These are phyloP conservation scores for Pythium scleroteichum DNA, from an alignment of 352 stramenopile species.

Conservation along the genomic window DNA sequence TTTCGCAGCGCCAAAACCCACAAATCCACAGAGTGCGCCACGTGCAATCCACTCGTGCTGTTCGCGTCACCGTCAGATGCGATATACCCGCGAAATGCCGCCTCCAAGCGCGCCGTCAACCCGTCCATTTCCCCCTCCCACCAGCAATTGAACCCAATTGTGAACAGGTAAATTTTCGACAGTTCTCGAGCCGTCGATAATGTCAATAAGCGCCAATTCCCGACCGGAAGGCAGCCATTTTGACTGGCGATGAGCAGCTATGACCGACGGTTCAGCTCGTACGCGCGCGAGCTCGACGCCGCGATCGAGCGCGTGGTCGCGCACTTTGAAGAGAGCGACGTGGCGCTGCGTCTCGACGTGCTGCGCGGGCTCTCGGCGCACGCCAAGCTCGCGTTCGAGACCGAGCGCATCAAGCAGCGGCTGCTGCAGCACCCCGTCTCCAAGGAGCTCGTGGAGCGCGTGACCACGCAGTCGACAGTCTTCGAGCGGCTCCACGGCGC, in stretches of 20 bases:
- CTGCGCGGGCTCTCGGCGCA: conserved; percentile 59
- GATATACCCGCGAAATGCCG: conserved; percentile 6
- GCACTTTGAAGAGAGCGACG: conserved; percentile 70
- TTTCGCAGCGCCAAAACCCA: conserved; percentile 24
- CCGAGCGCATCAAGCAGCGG: conserved; percentile 58
- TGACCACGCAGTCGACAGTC: conserved; percentile 45
- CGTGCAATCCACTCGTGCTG: neutral
- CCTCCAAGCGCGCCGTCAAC: conserved; percentile 3
- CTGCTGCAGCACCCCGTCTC: conserved; percentile 59
- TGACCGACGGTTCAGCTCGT: conserved; percentile 61
- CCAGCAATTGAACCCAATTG: no score
- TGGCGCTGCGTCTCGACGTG: conserved; percentile 68
- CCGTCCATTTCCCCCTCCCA: conserved; percentile 10
- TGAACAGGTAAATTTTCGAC: no score
- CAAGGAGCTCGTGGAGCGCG: conserved; percentile 56
- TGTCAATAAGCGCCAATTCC: neutral
- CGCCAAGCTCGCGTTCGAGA: conserved; percentile 68
- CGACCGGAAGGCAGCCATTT: conserved; percentile 1
- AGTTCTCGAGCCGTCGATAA: conserved; percentile 11
- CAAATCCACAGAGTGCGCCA: conserved; percentile 1
- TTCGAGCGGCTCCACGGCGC: conserved; percentile 47
- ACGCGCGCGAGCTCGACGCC: conserved; percentile 55
- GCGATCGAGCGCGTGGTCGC: conserved; percentile 72
- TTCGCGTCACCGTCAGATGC: neutral
- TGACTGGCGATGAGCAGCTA: conserved; percentile 27